Conservation (phyloP, 2,329 filamentous ascomycete species). For the Massarina eburnea region DNA sequence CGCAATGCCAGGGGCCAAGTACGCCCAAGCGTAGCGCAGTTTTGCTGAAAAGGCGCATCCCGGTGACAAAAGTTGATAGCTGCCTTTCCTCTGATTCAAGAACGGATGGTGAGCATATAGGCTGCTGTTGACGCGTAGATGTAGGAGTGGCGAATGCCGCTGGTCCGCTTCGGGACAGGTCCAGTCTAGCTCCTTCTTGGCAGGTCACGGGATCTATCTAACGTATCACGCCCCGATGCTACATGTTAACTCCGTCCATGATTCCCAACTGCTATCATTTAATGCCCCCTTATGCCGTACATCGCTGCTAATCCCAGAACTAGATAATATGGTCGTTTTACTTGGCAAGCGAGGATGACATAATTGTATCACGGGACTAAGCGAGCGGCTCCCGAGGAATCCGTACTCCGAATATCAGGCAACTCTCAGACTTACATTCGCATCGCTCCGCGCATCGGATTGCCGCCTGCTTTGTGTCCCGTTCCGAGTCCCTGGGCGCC, state of each 20-base stretch:
- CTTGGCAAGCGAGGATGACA: neutral
- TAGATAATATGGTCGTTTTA: neutral
- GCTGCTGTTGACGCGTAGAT: no score
- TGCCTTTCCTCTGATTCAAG: no score
- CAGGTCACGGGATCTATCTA: neutral
- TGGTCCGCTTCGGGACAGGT: neutral
- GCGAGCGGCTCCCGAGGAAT: constrained; percentile 18
- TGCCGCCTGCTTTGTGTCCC: constrained; percentile 18
- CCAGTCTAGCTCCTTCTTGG: neutral
- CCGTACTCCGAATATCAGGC: constrained; percentile 11
- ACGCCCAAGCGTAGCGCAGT: no score
- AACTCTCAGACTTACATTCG: no score
- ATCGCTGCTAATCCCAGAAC: no score
- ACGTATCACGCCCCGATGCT: no score
- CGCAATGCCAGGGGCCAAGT: no score
- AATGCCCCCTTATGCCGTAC: no score
- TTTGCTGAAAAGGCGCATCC: neutral
- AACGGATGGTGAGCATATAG: no score
- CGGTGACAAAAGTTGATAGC: neutral
- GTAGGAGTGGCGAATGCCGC: neutral
- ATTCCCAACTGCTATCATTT: no score
- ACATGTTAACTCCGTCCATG: no score
- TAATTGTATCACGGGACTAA: constrained; percentile 2
- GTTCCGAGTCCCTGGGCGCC: neutral
- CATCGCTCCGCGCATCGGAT: neutral